Base-by-base conservation (phyloP, 345 rosid genomes). In the Moricandia arvensis region DNA sequence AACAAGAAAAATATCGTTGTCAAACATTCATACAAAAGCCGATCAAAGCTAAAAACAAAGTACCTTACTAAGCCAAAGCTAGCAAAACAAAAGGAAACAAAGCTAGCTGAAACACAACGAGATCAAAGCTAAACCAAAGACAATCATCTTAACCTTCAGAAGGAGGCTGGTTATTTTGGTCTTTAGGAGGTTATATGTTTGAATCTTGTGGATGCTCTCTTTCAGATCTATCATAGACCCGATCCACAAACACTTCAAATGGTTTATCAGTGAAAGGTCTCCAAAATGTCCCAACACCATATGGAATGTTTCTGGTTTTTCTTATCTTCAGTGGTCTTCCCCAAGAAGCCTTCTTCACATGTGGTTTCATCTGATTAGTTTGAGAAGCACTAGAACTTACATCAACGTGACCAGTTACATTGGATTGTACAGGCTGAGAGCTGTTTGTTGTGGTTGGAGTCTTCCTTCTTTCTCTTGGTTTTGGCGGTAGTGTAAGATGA, bases 211-310 rank as follows among this genome's bases (percentile, higher is more conserved):
- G 13, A 37, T 8, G 4, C 43, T 37, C 43, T 37, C 13, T 0
- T 18, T 7, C 7, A 63, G 24, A 43, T n/a, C 38, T 47, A 30
- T 49, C 59, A 49, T 47, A 29, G 1, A 30, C 1, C 0, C 8
- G 8, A n/a, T 66, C 7, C 47, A 47, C 72, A 68, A 53, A 68
- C 11, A 68, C 18, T 4, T 68, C 47, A 7, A 53, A 68, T 10
- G 45, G 47, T 0, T 3, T 2, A 33, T 18, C 4, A 0, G 7
- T 31, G 61, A 30, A 68, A 8, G 34, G 72, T 7, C 63, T 54
- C 21, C 35, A 68, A 21, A 53, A 34, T 35, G 34, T 68, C 37
- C 34, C n/a, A 2, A 11, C 7, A 3, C 62, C 61, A n/a, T 5
- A 2, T 13, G 38, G 21, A 0, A 59, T 30, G 21, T 17, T 26